Conservation (phyloP, 805 yeast species). For the Schizosaccharomyces pombe region ASM294v3 CU329670.1:4938501-4939000, state of each 20-base stretch:
- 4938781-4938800: slow-evolving; percentile 12
- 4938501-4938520: slow-evolving; percentile 16
- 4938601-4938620: slow-evolving; percentile 16
- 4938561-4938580: slow-evolving; percentile 4
- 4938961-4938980: too few species aligned
- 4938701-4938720: slow-evolving; percentile 13
- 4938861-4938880: too few species aligned
- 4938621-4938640: slow-evolving; percentile 17
- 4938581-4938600: slow-evolving; percentile 11
- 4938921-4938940: too few species aligned
- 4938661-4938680: slow-evolving; percentile 20
- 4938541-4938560: slow-evolving; percentile 9
- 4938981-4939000: too few species aligned
- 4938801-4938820: slow-evolving; percentile 7
- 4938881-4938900: too few species aligned
- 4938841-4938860: too few species aligned
- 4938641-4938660: slow-evolving; percentile 15
- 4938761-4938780: slow-evolving; percentile 17
- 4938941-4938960: too few species aligned
- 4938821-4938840: too few species aligned
- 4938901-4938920: too few species aligned
- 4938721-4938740: slow-evolving; percentile 15
- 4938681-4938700: slow-evolving; percentile 25
- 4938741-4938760: slow-evolving; percentile 16
- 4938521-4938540: slow-evolving; percentile 15